Evolutionary conservation across 768 basidiomycete genomes (phyloP).

Genomic region (Rhodosporidiobolus sp.): DNA sequence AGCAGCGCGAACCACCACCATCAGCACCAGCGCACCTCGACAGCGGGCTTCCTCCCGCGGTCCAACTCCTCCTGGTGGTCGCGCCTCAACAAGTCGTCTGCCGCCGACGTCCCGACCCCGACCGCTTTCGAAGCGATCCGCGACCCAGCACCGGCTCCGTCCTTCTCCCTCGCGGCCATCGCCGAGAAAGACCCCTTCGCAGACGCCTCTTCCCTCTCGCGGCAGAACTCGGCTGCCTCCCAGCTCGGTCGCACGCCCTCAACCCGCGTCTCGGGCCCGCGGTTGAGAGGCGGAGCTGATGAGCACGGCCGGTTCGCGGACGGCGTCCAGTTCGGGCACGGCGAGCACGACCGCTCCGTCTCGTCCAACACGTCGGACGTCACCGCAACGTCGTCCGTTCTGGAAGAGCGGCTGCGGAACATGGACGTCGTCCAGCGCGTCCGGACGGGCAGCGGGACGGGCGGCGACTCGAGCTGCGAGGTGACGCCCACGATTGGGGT

Average conservation of each 20-base stretch:
- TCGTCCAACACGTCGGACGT: conserved; percentile 25
- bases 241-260: not conserved
- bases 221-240: not conserved
- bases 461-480: conserved; percentile 5
- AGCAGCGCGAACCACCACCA: no score
- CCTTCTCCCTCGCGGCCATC: conserved; percentile 3
- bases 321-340: not conserved
- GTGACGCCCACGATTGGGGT: conserved; percentile 1
- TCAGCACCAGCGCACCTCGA: not conserved
- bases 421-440: conserved; percentile 40
- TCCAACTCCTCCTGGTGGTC: conserved; percentile 33
- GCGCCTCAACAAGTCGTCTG: conserved; percentile 14
- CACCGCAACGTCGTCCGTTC: conserved; percentile 28
- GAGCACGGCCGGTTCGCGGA: conserved; percentile 16
- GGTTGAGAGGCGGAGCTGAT: not conserved
- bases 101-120: conserved; percentile 13
- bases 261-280: not conserved
- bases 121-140: conserved; percentile 27
- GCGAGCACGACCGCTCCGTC: conserved; percentile 17
- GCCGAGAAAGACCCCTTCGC: conserved; percentile 23
- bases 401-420: conserved; percentile 31
- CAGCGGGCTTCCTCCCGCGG: not conserved
- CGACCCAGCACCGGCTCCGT: conserved; percentile 26
- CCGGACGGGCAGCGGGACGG: conserved; percentile 10
- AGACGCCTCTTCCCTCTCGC: conserved; percentile 6